phyloP scores from a whole-genome alignment of 2,329 filamentous ascomycete species.

The Aspergillus fischeri region DNA sequence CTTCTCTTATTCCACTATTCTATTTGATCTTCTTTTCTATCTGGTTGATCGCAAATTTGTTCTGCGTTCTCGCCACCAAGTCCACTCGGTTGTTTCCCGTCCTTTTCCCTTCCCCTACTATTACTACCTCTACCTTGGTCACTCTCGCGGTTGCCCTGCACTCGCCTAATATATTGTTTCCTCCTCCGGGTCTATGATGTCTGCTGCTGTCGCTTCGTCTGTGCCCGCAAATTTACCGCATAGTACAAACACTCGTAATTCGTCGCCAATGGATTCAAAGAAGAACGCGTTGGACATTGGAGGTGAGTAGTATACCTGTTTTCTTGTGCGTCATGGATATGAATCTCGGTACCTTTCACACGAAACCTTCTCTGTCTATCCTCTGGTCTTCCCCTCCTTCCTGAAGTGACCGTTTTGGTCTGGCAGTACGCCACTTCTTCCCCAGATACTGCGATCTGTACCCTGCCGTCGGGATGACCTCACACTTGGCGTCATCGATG shows the following conservation, averaged over 20 bases:
- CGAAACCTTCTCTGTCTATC: constrained; percentile 3
- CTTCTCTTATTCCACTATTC: constrained; percentile 16
- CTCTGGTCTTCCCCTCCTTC: constrained; percentile 7
- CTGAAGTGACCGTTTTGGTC: constrained; percentile 19
- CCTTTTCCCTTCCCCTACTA: constrained; percentile 8
- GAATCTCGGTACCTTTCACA: neutral
- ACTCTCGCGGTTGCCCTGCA: constrained; percentile 11
- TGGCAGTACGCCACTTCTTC: constrained; percentile 30
- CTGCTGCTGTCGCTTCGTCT: constrained; percentile 37
- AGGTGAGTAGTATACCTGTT: constrained; percentile 30
- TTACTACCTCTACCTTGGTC: constrained; percentile 9
- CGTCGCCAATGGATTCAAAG: constrained; percentile 43
- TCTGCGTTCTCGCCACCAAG: constrained; percentile 19
- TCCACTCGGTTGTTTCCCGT: constrained; percentile 11
- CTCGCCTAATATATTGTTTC: constrained; percentile 14
- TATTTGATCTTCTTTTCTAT: constrained; percentile 8
- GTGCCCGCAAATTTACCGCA: constrained; percentile 27
- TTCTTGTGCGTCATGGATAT: constrained; percentile 4
- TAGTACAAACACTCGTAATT: constrained; percentile 29
- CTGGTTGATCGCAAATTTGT: constrained; percentile 4
- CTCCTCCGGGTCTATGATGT: constrained; percentile 28
- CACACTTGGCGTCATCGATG: constrained; percentile 35
- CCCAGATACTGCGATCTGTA: constrained; percentile 23
- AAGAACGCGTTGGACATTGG: constrained; percentile 36
- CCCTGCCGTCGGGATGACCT: constrained; percentile 34